These are phyloP conservation scores for Schizochytrium sp. DNA, from an alignment of 108 stramenopile genomes.

Conservation along the genomic window DNA sequence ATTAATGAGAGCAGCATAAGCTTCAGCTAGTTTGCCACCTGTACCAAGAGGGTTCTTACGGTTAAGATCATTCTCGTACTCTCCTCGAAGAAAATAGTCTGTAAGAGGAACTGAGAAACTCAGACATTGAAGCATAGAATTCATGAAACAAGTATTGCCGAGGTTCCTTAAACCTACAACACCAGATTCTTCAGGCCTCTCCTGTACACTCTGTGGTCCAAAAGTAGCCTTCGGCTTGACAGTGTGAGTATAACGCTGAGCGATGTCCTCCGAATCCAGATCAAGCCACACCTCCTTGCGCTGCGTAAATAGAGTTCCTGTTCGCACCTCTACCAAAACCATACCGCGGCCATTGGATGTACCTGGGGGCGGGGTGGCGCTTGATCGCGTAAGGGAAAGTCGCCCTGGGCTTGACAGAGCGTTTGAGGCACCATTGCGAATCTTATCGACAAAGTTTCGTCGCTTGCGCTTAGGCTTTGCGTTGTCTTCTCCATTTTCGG, in stretches of 20 bases:
- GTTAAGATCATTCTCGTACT: constrained; percentile 80
- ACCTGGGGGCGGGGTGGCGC: background rate
- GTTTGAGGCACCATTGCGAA: background rate
- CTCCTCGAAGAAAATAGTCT: constrained; percentile 73
- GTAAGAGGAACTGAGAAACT: constrained; percentile 60
- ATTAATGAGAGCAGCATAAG: constrained; percentile 83
- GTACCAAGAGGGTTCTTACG: constrained; percentile 86
- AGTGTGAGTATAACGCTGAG: constrained; percentile 12
- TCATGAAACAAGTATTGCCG: constrained; percentile 77
- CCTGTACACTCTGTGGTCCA: constrained; percentile 42
- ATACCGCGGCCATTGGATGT: background rate
- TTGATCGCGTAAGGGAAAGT: background rate
- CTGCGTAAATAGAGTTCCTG: constrained; percentile 1
- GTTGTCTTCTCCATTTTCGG: background rate
- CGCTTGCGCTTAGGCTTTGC: constrained; percentile 32
- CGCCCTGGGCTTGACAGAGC: background rate
- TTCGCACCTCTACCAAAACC: constrained; percentile 28
- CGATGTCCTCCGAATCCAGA: constrained; percentile 52
- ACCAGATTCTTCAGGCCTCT: constrained; percentile 5
- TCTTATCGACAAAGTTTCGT: constrained; percentile 18
- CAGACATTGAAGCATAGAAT: constrained; percentile 69
- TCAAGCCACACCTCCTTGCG: constrained; percentile 54
- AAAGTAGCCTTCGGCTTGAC: constrained; percentile 37
- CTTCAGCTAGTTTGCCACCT: constrained; percentile 84
- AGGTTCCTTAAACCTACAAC: constrained; percentile 67